Conservation (phyloP, 805 yeast genomes). For the Jamesozyma rosinii region DNA sequence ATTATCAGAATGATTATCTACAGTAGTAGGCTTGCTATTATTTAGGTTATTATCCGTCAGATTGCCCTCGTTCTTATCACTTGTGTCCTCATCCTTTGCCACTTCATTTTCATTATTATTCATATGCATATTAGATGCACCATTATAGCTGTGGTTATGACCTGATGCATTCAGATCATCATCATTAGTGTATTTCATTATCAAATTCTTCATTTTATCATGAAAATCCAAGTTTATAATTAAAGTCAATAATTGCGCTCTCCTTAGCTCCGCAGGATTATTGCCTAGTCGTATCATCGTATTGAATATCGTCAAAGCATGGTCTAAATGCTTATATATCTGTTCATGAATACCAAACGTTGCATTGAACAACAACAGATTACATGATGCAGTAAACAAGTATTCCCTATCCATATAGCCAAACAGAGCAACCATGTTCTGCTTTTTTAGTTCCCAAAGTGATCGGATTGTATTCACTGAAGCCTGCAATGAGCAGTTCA, state of each 20-base stretch:
- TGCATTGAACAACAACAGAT: conserved; percentile 62
- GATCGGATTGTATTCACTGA: conserved; percentile 67
- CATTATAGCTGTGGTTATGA: background rate
- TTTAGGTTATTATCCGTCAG: background rate
- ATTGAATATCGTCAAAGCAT: conserved; percentile 59
- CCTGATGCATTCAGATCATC: background rate
- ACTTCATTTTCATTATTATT: background rate
- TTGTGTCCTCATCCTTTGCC: background rate
- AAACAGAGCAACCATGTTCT: conserved; percentile 74
- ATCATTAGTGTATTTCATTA: conserved; percentile 41
- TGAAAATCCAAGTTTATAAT: conserved; percentile 60
- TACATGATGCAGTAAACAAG: conserved; percentile 66
- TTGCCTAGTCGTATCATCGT: conserved; percentile 71
- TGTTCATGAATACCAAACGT: conserved; percentile 78
- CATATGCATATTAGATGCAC: background rate
- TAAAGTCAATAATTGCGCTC: conserved; percentile 60
- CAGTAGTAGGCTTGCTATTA: background rate
- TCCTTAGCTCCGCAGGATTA: conserved; percentile 67
- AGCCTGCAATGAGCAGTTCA: conserved; percentile 73
- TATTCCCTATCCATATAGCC: conserved; percentile 86
- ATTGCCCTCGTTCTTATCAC: background rate
- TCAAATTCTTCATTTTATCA: conserved; percentile 49
- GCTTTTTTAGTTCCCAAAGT: conserved; percentile 65
- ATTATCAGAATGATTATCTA: background rate
- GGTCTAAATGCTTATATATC: conserved; percentile 61